A percentile compares a stretch with the other conserved stretches of the same genome.
These are phyloP conservation scores for Phytophthora lateralis DNA, from an alignment of 352 stramenopile species.

Conservation along the genomic window DNA sequence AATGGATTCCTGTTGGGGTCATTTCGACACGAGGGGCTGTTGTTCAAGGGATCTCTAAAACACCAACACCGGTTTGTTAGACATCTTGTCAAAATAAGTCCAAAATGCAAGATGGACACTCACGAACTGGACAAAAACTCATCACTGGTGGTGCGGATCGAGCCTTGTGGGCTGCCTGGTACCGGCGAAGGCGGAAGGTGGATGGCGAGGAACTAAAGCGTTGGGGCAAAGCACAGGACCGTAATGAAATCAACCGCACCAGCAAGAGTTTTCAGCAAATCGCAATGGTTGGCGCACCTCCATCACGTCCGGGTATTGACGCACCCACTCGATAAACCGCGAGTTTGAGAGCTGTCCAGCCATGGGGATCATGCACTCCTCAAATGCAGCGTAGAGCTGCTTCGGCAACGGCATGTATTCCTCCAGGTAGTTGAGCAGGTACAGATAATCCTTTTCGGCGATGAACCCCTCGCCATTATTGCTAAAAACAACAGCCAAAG, in stretches of 20 bases:
- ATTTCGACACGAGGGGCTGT: constrained; percentile 68
- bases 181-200: constrained; percentile 48
- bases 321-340: constrained; percentile 79
- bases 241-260: not conserved
- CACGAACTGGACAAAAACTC: constrained; percentile 51
- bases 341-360: constrained; percentile 59
- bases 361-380: constrained; percentile 68
- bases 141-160: constrained; percentile 45
- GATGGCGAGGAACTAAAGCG: constrained; percentile 49
- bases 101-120: constrained; percentile 5
- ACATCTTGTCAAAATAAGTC: not conserved
- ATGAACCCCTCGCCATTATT: constrained; percentile 66
- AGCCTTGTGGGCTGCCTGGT: constrained; percentile 40
- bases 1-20: constrained; percentile 47
- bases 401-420: constrained; percentile 70
- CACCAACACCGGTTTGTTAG: constrained; percentile 1
- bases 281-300: constrained; percentile 42
- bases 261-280: not conserved
- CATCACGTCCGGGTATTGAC: constrained; percentile 67
- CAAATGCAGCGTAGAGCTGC: constrained; percentile 77
- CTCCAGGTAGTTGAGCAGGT: constrained; percentile 70
- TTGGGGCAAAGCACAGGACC: not conserved
- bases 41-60: constrained; percentile 72
- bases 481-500: constrained; percentile 4
- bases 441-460: constrained; percentile 71